Percentiles rank a stretch among this genome's conserved stretches.
These are phyloP conservation scores for Miscanthus lutarioriparius DNA, from an alignment of 176 grass and related monocot species.

Conservation along the genomic window DNA sequence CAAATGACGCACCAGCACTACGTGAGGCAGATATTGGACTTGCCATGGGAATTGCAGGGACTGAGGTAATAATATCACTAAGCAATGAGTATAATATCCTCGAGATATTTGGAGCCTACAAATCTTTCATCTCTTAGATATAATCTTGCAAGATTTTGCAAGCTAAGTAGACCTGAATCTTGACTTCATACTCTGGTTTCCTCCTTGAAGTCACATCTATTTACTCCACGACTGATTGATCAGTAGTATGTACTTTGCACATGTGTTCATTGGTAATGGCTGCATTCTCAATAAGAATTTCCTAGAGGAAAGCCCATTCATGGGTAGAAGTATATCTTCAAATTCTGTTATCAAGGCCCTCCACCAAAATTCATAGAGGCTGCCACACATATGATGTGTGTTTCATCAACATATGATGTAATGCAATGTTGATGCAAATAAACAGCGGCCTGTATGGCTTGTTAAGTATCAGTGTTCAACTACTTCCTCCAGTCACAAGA, in stretches of 20 bases:
- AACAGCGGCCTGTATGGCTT: background rate
- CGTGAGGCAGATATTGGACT: constrained; percentile 97
- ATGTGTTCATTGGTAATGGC: background rate
- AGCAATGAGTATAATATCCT: constrained; percentile 12
- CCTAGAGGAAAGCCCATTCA: background rate
- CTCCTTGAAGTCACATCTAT: constrained; percentile 10
- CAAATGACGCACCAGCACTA: constrained; percentile 90
- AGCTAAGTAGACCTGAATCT: background rate
- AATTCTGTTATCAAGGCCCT: background rate
- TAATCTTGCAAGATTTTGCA: background rate
- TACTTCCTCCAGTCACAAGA: background rate
- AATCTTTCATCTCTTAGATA: constrained; percentile 11
- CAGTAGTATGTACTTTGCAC: background rate
- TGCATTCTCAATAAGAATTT: background rate
- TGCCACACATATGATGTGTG: background rate
- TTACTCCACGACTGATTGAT: background rate
- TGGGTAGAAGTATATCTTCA: constrained; percentile 8
- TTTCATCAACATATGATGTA: constrained; percentile 1
- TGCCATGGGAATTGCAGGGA: constrained; percentile 95
- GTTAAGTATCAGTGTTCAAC: background rate
- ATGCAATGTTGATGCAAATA: background rate
- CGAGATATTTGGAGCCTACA: background rate
- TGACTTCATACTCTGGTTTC: background rate
- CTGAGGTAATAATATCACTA: constrained; percentile 57
- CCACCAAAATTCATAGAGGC: background rate